These are phyloP conservation scores for Septoria linicola DNA, from an alignment of 2,329 filamentous ascomycete genomes.

Conservation along the genomic window DNA sequence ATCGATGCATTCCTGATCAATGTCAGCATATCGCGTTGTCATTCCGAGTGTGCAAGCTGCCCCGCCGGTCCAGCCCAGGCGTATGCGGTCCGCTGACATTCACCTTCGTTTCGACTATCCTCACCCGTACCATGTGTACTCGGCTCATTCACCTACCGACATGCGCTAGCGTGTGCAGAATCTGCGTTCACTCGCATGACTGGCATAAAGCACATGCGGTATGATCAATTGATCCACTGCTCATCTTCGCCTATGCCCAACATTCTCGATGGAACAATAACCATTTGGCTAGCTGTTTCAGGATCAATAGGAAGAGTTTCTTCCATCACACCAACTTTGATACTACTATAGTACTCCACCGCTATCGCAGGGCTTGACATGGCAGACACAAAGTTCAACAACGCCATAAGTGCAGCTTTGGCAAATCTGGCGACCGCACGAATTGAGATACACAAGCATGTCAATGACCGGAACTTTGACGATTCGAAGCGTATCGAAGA, in stretches of 20 bases:
- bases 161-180: not conserved
- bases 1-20: not conserved
- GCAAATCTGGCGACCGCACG: not conserved
- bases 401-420: not conserved
- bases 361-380: not conserved
- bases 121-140: not conserved
- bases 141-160: conserved; percentile 1
- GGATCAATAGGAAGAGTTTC: too few relatives aligned
- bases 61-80: not conserved
- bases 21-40: not conserved
- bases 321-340: too few relatives aligned
- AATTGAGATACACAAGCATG: not conserved
- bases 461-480: not conserved
- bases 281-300: too few relatives aligned
- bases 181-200: not conserved
- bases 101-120: not conserved
- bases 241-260: too few relatives aligned
- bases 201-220: not conserved
- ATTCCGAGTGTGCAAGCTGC: not conserved
- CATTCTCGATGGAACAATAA: too few relatives aligned
- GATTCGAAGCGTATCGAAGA: not conserved
- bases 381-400: not conserved
- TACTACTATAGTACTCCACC: too few relatives aligned
- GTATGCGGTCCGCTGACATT: not conserved
- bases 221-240: too few relatives aligned